Conservation (phyloP, 352 stramenopile species). For the Pythium scleroteichum region DNA sequence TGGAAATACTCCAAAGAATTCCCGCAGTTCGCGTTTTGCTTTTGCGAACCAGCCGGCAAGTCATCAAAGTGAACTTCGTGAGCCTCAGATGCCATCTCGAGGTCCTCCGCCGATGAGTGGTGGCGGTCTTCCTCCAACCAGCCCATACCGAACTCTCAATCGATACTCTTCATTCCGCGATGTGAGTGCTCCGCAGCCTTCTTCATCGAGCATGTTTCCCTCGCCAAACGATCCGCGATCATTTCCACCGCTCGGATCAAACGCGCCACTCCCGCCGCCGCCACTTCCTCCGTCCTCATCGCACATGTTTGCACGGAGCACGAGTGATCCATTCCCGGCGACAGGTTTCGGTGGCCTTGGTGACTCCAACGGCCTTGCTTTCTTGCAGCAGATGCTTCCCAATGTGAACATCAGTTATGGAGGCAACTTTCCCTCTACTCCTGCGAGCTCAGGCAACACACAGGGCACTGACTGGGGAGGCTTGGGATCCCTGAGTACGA, state of each 20-base stretch:
- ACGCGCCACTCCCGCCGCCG: slow-evolving; percentile 2
- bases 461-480: slow-evolving; percentile 13
- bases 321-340: slow-evolving; percentile 13
- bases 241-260: slow-evolving; percentile 17
- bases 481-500: slow-evolving; percentile 32
- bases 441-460: slow-evolving; percentile 14
- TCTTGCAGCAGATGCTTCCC: slow-evolving; percentile 86
- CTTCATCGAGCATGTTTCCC: slow-evolving; percentile 19
- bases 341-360: slow-evolving; percentile 4
- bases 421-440: slow-evolving; percentile 50
- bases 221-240: slow-evolving; percentile 12
- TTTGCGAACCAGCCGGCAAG: slow-evolving; percentile 68
- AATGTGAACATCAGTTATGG: slow-evolving; percentile 89
- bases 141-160: slow-evolving; percentile 15
- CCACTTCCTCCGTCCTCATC: slow-evolving; percentile 8
- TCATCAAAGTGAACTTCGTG: slow-evolving; percentile 28
- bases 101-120: slow-evolving; percentile 13
- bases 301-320: slow-evolving; percentile 13
- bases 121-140: slow-evolving; percentile 8
- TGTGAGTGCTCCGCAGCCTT: slow-evolving; percentile 2
- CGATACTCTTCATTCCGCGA: slow-evolving; percentile 17
- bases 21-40: slow-evolving; percentile 72
- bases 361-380: slow-evolving; percentile 50
- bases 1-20: slow-evolving; percentile 33
- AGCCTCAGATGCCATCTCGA: slow-evolving; percentile 2